These are phyloP conservation scores for Neurospora pannonica DNA, from an alignment of 495 filamentous ascomycete genomes.

Conservation along the genomic window DNA sequence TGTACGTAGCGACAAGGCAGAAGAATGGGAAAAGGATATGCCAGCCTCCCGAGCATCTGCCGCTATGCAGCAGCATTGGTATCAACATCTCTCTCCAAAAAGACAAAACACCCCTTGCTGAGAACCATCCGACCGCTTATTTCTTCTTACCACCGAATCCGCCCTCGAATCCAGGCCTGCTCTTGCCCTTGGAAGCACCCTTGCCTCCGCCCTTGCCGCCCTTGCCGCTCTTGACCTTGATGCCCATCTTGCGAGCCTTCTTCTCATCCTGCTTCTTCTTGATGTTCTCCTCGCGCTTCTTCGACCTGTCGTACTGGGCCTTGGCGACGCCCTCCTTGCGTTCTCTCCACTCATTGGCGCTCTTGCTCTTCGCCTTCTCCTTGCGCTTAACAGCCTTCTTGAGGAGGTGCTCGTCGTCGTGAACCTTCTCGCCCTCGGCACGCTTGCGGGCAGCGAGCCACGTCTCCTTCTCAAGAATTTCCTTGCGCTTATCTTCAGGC, in stretches of 20 bases:
- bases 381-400: constrained; percentile 95
- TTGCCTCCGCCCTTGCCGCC: constrained; percentile 41
- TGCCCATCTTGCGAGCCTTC: constrained; percentile 36
- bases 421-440: constrained; percentile 82
- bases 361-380: constrained; percentile 81
- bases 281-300: constrained; percentile 83
- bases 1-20: neutral
- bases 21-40: neutral
- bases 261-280: constrained; percentile 73
- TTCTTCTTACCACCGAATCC: constrained; percentile 56
- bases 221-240: constrained; percentile 49
- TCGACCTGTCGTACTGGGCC: constrained; percentile 67
- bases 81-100: neutral
- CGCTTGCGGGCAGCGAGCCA: constrained; percentile 89
- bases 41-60: neutral
- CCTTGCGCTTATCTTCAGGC: constrained; percentile 66
- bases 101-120: neutral
- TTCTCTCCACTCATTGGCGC: constrained; percentile 81
- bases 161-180: constrained; percentile 84
- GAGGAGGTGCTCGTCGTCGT: constrained; percentile 76
- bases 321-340: constrained; percentile 65
- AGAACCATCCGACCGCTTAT: neutral
- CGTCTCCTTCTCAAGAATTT: constrained; percentile 83
- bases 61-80: neutral
- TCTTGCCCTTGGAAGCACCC: constrained; percentile 47